Evolutionary conservation across 2,329 filamentous ascomycete genomes (phyloP).

Genomic region (Diaporthe vexans): DNA sequence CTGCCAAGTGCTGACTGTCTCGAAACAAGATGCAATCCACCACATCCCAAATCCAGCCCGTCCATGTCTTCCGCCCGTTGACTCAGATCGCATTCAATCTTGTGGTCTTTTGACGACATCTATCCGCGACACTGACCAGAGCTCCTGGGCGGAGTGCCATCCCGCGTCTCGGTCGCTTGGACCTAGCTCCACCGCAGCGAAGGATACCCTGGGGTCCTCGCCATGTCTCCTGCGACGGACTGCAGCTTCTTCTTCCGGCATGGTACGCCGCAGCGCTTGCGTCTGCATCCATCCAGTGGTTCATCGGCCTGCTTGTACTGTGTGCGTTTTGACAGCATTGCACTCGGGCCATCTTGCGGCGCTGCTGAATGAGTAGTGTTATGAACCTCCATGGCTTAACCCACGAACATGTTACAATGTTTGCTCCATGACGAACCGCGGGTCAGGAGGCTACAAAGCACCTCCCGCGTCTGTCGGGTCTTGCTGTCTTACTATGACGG

Average conservation of each 20-base stretch:
- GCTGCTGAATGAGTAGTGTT: not conserved
- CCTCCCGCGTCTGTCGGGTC: not conserved
- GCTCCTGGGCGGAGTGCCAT: constrained; percentile 28
- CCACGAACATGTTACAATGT: constrained; percentile 5
- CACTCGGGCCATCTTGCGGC: constrained; percentile 25
- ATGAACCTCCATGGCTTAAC: not conserved
- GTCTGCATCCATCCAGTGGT: constrained; percentile 31
- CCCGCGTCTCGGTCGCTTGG: constrained; percentile 35
- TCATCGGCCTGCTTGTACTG: constrained; percentile 26
- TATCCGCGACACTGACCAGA: constrained; percentile 28
- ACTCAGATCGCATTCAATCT: constrained; percentile 22
- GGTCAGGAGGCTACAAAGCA: not conserved
- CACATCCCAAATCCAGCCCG: constrained; percentile 20
- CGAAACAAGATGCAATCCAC: not conserved
- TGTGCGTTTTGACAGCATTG: constrained; percentile 6
- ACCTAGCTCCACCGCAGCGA: constrained; percentile 32
- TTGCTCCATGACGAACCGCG: not conserved
- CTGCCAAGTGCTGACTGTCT: constrained; percentile 29
- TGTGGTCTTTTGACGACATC: constrained; percentile 24
- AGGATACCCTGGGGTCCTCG: constrained; percentile 27
- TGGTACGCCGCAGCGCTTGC: constrained; percentile 27
- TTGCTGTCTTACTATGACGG: not conserved
- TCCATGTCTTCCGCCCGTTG: constrained; percentile 15
- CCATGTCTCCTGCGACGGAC: constrained; percentile 32
- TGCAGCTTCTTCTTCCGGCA: constrained; percentile 41